Conservation (phyloP, 2,329 filamentous ascomycete species). For the Ophidiomyces ophidiicola region DNA sequence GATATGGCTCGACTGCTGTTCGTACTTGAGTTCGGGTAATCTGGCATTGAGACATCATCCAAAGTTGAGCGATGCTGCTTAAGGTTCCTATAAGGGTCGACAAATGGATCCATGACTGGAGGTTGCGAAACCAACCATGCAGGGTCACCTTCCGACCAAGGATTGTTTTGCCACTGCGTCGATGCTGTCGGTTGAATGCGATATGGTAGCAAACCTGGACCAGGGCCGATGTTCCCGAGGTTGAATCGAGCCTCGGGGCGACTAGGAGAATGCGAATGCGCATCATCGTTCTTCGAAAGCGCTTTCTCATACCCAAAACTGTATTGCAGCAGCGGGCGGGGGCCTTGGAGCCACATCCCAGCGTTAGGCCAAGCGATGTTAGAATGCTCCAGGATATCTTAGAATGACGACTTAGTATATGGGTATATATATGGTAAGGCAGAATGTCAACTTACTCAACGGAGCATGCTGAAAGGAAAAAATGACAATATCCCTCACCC, state of each 20-base stretch:
- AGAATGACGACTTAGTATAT: not conserved
- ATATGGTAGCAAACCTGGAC: constrained; percentile 18
- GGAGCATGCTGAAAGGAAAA: constrained; percentile 84
- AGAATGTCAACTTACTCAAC: constrained; percentile 43
- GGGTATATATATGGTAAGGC: not conserved
- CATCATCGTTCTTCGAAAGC: constrained; percentile 38
- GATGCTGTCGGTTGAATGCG: constrained; percentile 23
- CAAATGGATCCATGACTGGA: constrained; percentile 31
- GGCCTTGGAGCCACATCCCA: constrained; percentile 50
- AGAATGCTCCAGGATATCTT: constrained; percentile 60
- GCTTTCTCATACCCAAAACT: constrained; percentile 18
- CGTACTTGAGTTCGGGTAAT: constrained; percentile 33
- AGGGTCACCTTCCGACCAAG: constrained; percentile 18
- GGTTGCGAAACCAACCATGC: constrained; percentile 21
- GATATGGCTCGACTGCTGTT: constrained; percentile 32
- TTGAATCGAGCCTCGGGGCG: constrained; percentile 22
- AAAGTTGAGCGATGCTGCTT: constrained; percentile 28
- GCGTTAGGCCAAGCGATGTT: constrained; percentile 71
- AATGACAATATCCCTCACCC: constrained; percentile 58
- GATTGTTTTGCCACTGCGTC: constrained; percentile 19
- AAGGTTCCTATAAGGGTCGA: constrained; percentile 26
- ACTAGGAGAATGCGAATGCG: constrained; percentile 52
- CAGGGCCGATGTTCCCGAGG: constrained; percentile 16
- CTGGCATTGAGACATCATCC: constrained; percentile 40
- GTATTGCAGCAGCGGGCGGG: constrained; percentile 29